phyloP scores from a whole-genome alignment of 2,329 filamentous ascomycete genomes.

The Reticulascus tulasneorum region DNA sequence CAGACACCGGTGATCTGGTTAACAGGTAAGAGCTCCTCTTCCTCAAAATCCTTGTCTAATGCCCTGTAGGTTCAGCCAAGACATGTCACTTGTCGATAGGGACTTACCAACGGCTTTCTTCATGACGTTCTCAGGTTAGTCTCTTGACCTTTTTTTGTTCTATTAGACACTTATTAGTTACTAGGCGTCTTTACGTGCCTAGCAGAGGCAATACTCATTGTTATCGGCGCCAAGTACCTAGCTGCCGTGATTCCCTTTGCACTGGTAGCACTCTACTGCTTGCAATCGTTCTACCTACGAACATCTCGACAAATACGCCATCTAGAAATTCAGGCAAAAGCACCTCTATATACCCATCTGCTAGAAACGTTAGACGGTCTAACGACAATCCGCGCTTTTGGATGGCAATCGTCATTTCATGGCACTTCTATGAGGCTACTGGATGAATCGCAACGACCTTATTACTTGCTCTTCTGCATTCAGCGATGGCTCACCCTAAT shows the following conservation, averaged over 20 bases:
- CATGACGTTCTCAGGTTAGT: constrained; percentile 2
- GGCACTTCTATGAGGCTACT: constrained; percentile 3
- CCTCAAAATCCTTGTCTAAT: background rate
- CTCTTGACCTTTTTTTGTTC: accelerated
- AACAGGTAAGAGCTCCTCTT: constrained; percentile 10
- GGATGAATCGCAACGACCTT: constrained; percentile 23
- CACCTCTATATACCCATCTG: constrained; percentile 39
- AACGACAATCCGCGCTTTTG: constrained; percentile 23
- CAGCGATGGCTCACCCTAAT: constrained; percentile 47
- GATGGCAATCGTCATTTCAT: constrained; percentile 15
- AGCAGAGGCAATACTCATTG: constrained; percentile 31
- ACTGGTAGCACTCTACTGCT: constrained; percentile 16
- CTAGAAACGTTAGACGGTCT: constrained; percentile 31
- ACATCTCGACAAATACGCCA: constrained; percentile 54
- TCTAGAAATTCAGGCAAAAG: constrained; percentile 50
- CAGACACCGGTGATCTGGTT: constrained; percentile 16
- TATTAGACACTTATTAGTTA: background rate
- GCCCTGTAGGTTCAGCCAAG: constrained; percentile 19
- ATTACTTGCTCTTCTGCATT: constrained; percentile 41
- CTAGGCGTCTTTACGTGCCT: constrained; percentile 3
- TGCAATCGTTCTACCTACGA: constrained; percentile 32
- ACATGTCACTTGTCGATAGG: constrained; percentile 20
- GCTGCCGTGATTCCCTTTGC: constrained; percentile 40
- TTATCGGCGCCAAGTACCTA: constrained; percentile 40
- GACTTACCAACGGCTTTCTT: constrained; percentile 13